Base-by-base conservation (phyloP, 73 alveolate species). In the Breviolum minutum region DNA sequence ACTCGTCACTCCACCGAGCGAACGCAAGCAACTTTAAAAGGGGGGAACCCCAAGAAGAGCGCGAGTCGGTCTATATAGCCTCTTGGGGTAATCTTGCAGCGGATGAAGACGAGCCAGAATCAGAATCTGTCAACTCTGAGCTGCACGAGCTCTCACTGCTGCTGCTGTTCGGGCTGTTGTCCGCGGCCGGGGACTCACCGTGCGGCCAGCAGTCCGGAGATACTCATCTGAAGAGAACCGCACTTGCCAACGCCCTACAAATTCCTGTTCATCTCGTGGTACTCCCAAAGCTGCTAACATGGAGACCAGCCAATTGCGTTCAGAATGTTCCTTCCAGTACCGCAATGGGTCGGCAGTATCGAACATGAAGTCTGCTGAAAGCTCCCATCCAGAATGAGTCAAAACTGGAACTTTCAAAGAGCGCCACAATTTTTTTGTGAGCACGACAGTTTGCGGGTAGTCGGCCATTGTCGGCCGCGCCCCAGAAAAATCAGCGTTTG, bases 311-410 rank as follows among this genome's bases (percentile, higher is more conserved):
- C 90, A 81, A 24, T 81, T 81, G 27, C 90, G 69, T 69, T 81
- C 90, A 11, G 90, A 81, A 19, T 81, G 90, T 40, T 81, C 90
- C 10, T 9, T 81, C 90, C 90, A 81, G 69, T 40, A 81, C 16
- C 70, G 70, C 69, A 81, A 62, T 8, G 71, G 10, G 30, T 11
- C 90, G 40, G 7, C 16, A 40, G 8, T 6, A 16, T 11, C 7
- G 20, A 81, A 30, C 90, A 81, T 60, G 11, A 24, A 24, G 63
- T 8, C 63, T 7, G 11, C 87, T 7, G 87, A 13, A n/a, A 24
- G 29, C 61, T 5, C 63, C 87, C 87, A 77, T 5, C 63, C 63
- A 17, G 63, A 60, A 26, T 24, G 63, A 17, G 6, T 12, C 63
- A 22, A 6, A n/a, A 77, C 63, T 77, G 87, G 87, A 13, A 77